A percentile compares a stretch with the other conserved stretches of the same genome.
Evolutionary conservation across 257 asterid genomes (phyloP).

Genomic region (Linderniella brevidens): DNA sequence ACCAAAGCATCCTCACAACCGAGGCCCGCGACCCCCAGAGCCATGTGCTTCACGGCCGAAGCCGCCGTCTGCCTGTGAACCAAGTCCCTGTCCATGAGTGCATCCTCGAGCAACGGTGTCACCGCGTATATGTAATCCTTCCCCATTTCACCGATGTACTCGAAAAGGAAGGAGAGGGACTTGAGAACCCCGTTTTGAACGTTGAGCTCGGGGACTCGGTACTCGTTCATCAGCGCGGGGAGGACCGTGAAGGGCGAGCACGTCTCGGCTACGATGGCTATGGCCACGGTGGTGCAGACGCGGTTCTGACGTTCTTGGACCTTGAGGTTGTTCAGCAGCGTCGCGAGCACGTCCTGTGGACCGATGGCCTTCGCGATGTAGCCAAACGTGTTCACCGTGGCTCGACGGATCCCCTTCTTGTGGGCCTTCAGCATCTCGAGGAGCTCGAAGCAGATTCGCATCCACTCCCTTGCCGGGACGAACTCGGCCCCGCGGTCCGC

Average conservation of each 20-base stretch:
- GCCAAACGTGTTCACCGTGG: constrained; percentile 82
- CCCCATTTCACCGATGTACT: constrained; percentile 90
- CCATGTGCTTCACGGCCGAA: constrained; percentile 86
- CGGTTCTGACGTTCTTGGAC: constrained; percentile 91
- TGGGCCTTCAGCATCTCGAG: constrained; percentile 95
- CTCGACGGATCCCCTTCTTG: constrained; percentile 86
- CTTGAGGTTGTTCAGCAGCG: constrained; percentile 70
- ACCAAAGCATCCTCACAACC: constrained; percentile 85
- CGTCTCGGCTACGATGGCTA: constrained; percentile 86
- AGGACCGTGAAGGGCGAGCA: constrained; percentile 80
- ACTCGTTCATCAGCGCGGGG: constrained; percentile 83
- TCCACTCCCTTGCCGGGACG: constrained; percentile 93
- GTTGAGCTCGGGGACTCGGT: constrained; percentile 82
- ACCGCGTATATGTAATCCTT: constrained; percentile 87
- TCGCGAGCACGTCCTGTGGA: constrained; percentile 84
- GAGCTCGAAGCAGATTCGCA: constrained; percentile 89
- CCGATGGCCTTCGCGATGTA: constrained; percentile 86
- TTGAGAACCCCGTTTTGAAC: constrained; percentile 86
- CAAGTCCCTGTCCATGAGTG: constrained; percentile 78
- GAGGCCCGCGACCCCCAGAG: constrained; percentile 76
- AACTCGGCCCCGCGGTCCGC: constrained; percentile 93
- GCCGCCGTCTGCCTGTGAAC: constrained; percentile 90
- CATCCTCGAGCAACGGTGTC: constrained; percentile 81
- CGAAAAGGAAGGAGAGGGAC: constrained; percentile 71
- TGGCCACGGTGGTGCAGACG: constrained; percentile 95